Evolutionary conservation across 2,329 filamentous ascomycete species (phyloP).

Genomic region (Harringtonia aguacate): DNA sequence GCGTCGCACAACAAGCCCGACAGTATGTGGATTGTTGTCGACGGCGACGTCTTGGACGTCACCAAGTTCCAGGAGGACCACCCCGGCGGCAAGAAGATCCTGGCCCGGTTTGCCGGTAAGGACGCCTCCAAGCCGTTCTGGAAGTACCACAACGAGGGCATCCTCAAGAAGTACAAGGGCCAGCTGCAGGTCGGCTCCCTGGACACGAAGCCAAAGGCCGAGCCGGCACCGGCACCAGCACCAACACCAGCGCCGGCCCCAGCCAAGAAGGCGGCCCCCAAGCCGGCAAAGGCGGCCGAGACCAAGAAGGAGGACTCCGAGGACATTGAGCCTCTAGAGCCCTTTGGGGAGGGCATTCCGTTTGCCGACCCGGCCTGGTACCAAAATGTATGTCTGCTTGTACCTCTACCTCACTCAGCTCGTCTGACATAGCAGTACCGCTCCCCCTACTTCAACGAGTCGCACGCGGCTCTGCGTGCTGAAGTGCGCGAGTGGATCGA

Average conservation of each 20-base stretch:
- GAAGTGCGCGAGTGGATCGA: constrained; percentile 93
- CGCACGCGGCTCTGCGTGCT: constrained; percentile 79
- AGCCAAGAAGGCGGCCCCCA: constrained; percentile 19
- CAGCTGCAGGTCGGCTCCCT: constrained; percentile 78
- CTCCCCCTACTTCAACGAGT: constrained; percentile 93
- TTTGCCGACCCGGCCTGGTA: constrained; percentile 94
- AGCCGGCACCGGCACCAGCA: constrained; percentile 44
- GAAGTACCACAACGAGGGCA: constrained; percentile 74
- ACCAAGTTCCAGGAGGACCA: constrained; percentile 82
- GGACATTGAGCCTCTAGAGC: constrained; percentile 58
- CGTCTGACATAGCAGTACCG: constrained; percentile 55
- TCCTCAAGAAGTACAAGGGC: constrained; percentile 76
- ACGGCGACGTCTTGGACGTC: constrained; percentile 92
- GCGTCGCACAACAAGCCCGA: constrained; percentile 83
- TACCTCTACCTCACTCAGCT: background rate
- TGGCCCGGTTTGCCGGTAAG: constrained; percentile 52
- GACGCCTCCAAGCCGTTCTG: constrained; percentile 58
- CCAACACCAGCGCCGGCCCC: constrained; percentile 27
- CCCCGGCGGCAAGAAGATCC: constrained; percentile 60
- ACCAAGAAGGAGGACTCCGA: constrained; percentile 27
- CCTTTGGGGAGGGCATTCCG: constrained; percentile 77
- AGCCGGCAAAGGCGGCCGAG: too few species aligned
- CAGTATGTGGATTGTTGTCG: constrained; percentile 80
- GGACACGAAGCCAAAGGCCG: constrained; percentile 67
- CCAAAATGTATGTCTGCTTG: constrained; percentile 54